phyloP scores from a whole-genome alignment of 2,329 filamentous ascomycete species.

The Monilinia polystroma region DNA sequence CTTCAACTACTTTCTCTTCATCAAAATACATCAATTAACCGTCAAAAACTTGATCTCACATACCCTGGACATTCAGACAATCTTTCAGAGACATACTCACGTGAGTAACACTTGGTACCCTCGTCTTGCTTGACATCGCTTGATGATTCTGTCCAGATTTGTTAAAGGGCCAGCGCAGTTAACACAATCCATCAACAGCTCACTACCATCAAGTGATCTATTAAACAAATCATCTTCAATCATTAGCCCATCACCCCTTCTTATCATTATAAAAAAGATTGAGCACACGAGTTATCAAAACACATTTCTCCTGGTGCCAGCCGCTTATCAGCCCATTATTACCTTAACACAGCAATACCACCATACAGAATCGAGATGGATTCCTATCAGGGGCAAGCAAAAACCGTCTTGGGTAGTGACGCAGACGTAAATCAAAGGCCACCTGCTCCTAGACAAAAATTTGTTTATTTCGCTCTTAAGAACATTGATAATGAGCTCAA shows the following conservation, averaged over 20 bases:
- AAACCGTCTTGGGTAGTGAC: neutral
- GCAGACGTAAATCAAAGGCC: neutral
- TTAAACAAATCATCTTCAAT: conserved; percentile 28
- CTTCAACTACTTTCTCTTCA: conserved; percentile 27
- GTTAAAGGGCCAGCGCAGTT: conserved; percentile 29
- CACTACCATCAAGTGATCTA: conserved; percentile 28
- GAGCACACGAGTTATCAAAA: neutral
- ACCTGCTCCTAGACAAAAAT: conserved; percentile 1
- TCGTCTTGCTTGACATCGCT: conserved; percentile 36
- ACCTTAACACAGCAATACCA: neutral
- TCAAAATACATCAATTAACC: conserved; percentile 25
- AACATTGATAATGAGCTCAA: conserved; percentile 27
- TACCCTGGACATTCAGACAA: conserved; percentile 30
- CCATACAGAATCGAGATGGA: neutral
- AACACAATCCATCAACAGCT: conserved; percentile 32
- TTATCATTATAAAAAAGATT: conserved; percentile 9
- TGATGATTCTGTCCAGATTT: conserved; percentile 28
- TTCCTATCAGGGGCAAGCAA: neutral
- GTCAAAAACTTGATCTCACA: conserved; percentile 34
- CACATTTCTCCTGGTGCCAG: conserved; percentile 18
- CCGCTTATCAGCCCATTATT: conserved; percentile 8
- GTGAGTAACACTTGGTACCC: conserved; percentile 38
- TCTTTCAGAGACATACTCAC: conserved; percentile 33
- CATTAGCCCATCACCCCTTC: neutral
- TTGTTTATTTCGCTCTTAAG: conserved; percentile 28